Evolutionary conservation across 495 filamentous ascomycete species (phyloP), one percentile per base, ranked within the genome.

Genomic region (Hypoxylon intermedium): DNA sequence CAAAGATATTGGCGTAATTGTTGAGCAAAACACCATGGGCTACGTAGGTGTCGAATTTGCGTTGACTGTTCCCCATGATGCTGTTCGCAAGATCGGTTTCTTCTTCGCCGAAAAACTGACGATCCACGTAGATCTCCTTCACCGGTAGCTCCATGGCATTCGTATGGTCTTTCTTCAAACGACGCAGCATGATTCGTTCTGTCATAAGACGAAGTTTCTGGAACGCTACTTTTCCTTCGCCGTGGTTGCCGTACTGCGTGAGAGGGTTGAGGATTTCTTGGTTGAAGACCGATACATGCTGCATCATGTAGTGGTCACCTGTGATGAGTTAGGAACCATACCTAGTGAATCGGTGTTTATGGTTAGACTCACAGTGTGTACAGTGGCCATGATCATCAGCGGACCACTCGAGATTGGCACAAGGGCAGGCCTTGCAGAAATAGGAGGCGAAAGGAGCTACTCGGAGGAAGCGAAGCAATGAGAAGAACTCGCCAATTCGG

Each of bases 401-500:
- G 7, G 80, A 81, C 94, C 94, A 98, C 67, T 97, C 91, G 4
- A 97, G 78, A 18, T 84, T 81, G 33, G 87, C 79, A 68, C 94
- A 98, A 9, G 81, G 65, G 68, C 94, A 98, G 23, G 82, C 73
- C 65, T 89, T 91, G 81, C 94, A 98, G 64, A 95, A 89, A 72
- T 98, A 97, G 72, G 87, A 90, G 2, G 93, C 89, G 71, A 96
- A 97, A 3, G 94, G 94, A 6, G 79, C 79, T 36, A 96, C 81
- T 72, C 93, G 86, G 24, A 98, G 80, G 70, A 98, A 98, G 2
- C 93, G 88, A 26, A 98, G 77, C 3, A 98, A 81, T 2, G 94
- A 97, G 70, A 97, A 97, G 75, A 98, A 94, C 67, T 98, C 94
- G 49, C 93, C 94, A 64, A 98, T 97, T 26, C 94, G 88, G 69